Conservation (phyloP, 2,329 filamentous ascomycete species). For the Aspergillus versicolor region DNA sequence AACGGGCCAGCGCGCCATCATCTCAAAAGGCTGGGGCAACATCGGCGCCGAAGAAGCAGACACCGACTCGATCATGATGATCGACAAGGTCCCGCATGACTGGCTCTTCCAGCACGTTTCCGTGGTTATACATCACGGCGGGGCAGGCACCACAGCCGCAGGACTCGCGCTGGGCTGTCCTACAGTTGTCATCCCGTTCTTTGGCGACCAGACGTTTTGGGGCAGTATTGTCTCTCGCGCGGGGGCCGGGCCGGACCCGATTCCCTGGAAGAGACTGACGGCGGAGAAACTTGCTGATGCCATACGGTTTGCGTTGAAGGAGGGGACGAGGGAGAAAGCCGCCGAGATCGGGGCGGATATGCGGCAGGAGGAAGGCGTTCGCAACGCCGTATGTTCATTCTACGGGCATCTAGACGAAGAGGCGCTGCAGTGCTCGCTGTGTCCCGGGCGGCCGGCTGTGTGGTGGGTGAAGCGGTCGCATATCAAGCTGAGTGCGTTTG, state of each 20-base stretch:
- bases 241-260: conserved; percentile 69
- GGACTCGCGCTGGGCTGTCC: conserved; percentile 79
- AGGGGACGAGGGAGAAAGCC: conserved; percentile 59
- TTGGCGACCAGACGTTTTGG: conserved; percentile 83
- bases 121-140: conserved; percentile 83
- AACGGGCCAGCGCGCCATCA: conserved; percentile 71
- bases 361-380: conserved; percentile 62
- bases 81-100: conserved; percentile 83
- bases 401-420: conserved; percentile 68
- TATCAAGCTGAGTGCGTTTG: conserved; percentile 68
- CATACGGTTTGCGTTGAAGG: conserved; percentile 60
- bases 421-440: conserved; percentile 67
- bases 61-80: conserved; percentile 70
- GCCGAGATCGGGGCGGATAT: conserved; percentile 63
- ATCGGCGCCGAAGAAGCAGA: conserved; percentile 69
- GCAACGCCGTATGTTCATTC: conserved; percentile 66
- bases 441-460: conserved; percentile 66
- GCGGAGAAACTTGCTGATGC: conserved; percentile 65
- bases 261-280: conserved; percentile 68
- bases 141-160: conserved; percentile 82
- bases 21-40: conserved; percentile 87
- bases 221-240: conserved; percentile 72
- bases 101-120: conserved; percentile 78
- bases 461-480: conserved; percentile 72
- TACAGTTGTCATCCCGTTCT: conserved; percentile 83